These are phyloP conservation scores for Exophiala alcalophila DNA, from an alignment of 2,329 filamentous ascomycete species.

Conservation along the genomic window DNA sequence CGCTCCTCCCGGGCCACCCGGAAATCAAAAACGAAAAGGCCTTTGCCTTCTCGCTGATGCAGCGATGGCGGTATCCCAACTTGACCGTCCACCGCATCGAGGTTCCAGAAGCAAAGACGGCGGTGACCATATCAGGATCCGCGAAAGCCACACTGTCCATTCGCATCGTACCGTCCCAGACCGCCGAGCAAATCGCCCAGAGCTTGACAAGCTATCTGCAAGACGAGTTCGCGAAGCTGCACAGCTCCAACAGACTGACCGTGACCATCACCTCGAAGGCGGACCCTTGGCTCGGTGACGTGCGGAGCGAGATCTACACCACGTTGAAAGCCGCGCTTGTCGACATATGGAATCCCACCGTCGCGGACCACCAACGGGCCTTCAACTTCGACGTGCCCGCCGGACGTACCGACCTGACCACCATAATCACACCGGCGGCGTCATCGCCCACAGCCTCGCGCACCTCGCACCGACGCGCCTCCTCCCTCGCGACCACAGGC, in stretches of 20 bases:
- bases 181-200: slow-evolving; percentile 71
- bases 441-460: no score
- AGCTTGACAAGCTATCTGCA: slow-evolving; percentile 66
- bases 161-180: slow-evolving; percentile 89
- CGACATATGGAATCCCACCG: slow-evolving; percentile 66
- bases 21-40: slow-evolving; percentile 60
- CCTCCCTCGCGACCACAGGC: slow-evolving; percentile 37
- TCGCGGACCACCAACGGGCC: slow-evolving; percentile 24
- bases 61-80: slow-evolving; percentile 91
- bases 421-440: slow-evolving; percentile 34
- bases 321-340: slow-evolving; percentile 83
- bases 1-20: slow-evolving; percentile 70
- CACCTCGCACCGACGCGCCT: slow-evolving; percentile 35
- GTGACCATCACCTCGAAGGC: slow-evolving; percentile 89
- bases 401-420: slow-evolving; percentile 40
- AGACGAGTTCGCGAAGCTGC: slow-evolving; percentile 68
- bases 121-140: slow-evolving; percentile 84
- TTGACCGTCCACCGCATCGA: slow-evolving; percentile 91
- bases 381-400: slow-evolving; percentile 29
- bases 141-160: slow-evolving; percentile 87
- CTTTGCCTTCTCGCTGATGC: slow-evolving; percentile 84
- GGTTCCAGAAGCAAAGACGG: slow-evolving; percentile 81
- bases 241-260: slow-evolving; percentile 74
- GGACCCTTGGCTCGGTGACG: slow-evolving; percentile 93
- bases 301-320: slow-evolving; percentile 83